Evolutionary conservation across 345 rosid genomes (phyloP), one percentile per base, ranked within the genome.

Genomic region (Gossypium rotundifolium): DNA sequence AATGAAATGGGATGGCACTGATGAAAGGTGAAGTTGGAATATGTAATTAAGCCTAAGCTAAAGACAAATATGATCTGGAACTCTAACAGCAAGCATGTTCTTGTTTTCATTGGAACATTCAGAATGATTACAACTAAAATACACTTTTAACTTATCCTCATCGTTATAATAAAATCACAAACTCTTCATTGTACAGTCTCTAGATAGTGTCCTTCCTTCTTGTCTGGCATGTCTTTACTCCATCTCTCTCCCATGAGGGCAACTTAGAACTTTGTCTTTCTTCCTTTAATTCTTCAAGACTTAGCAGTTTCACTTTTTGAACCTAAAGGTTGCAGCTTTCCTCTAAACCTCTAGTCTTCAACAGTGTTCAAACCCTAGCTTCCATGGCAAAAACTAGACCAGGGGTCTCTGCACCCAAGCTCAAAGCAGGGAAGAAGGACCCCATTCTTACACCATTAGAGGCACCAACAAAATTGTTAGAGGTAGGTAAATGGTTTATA

Each of bases 351-450:
- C 42, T 54, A 49, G 23, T 58, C 67, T 54, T 22, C 13, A 11
- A 17, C 59, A 3, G 7, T 44, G 40, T 59, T 29, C 27, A 72
- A 55, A 62, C 61, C 81, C 65, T 42, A 83, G 71, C 73, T 61
- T 57, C 75, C 46, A 93, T 93, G 98, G 97, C 97, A 60, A 93
- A 86, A 79, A 91, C 95, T 76, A 84, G 93, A 83, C 92, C 91
- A 2, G 90, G 90, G 71, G 74, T 87, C 27, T 64, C 81, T 57
- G 69, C 85, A 40, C 59, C 87, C 75, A 82, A 78, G 82, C 81
- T 79, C 72, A 90, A 85, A 72, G 52, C 80, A 5, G 83, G 82
- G 29, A 88, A 79, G 82, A 85, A 78, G 76, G 89, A 85, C 59
- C 82, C 18, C 90, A 90, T 8, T 83, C 90, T 51, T 91, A 80